phyloP scores from a whole-genome alignment of 1,284 basidiomycete genomes.

The Malassezia sp. region DNA sequence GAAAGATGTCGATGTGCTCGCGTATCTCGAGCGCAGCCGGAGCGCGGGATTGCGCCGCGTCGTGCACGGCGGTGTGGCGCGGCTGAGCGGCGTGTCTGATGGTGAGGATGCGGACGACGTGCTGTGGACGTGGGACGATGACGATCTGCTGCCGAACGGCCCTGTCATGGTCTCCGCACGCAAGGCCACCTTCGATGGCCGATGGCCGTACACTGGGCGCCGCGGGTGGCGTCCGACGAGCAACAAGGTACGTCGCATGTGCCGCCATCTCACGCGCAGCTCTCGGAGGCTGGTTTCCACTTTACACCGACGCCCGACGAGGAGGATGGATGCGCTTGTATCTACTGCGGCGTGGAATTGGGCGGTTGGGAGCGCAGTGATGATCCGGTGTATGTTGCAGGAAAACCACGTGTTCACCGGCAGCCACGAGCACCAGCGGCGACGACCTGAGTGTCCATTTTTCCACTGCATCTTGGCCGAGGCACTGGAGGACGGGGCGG shows the following conservation, averaged over 20 bases:
- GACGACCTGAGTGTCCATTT: slow-evolving; percentile 39
- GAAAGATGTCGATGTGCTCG: slow-evolving; percentile 6
- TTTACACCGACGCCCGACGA: slow-evolving; percentile 35
- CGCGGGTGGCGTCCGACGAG: slow-evolving; percentile 46
- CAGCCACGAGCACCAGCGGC: slow-evolving; percentile 36
- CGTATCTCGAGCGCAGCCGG: slow-evolving; percentile 3
- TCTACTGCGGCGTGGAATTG: slow-evolving; percentile 38
- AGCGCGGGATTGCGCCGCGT: background rate
- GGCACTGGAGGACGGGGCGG: slow-evolving; percentile 4
- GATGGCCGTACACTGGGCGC: slow-evolving; percentile 43
- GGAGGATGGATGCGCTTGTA: slow-evolving; percentile 39
- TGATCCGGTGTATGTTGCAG: slow-evolving; percentile 30
- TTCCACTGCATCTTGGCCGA: slow-evolving; percentile 29
- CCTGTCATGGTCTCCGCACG: slow-evolving; percentile 32
- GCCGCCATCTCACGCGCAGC: slow-evolving; percentile 13
- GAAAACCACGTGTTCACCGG: background rate
- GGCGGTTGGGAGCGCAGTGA: slow-evolving; percentile 46
- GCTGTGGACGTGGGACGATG: slow-evolving; percentile 19
- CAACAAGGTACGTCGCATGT: slow-evolving; percentile 31
- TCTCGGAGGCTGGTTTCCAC: slow-evolving; percentile 45
- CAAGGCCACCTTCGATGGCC: slow-evolving; percentile 34
- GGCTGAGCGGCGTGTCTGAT: slow-evolving; percentile 7
- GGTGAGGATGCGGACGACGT: slow-evolving; percentile 14
- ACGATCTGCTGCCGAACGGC: slow-evolving; percentile 32
- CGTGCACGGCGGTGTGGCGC: slow-evolving; percentile 9